Conservation (phyloP, 495 filamentous ascomycete genomes). For the Astrothelium subdiscretum region DNA sequence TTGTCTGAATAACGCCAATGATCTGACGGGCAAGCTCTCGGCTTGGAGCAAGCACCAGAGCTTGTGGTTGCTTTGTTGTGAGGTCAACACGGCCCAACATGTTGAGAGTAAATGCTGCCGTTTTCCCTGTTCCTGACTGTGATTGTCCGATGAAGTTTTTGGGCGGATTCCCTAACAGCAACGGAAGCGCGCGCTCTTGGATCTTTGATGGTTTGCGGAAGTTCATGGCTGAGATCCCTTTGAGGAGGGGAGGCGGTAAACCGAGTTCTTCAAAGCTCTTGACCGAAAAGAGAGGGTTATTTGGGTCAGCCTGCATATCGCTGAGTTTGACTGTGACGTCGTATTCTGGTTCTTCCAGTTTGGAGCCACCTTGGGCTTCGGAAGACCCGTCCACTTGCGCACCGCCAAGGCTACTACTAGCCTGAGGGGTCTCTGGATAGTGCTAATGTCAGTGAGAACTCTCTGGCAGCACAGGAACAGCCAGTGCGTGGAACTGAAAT, state of each 20-base stretch:
- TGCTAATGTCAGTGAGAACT: background rate
- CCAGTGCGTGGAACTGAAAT: background rate
- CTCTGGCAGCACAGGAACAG: background rate
- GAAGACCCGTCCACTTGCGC: conserved; percentile 44
- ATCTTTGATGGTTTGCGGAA: conserved; percentile 96
- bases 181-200: conserved; percentile 81
- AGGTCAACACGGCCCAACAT: conserved; percentile 77
- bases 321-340: conserved; percentile 83
- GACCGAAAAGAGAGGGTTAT: conserved; percentile 77
- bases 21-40: conserved; percentile 95
- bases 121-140: conserved; percentile 97
- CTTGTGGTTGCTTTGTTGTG: conserved; percentile 59
- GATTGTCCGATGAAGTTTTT: conserved; percentile 93
- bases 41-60: conserved; percentile 80
- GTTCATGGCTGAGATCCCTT: conserved; percentile 64
- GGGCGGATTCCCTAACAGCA: conserved; percentile 72
- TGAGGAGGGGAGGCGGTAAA: conserved; percentile 52
- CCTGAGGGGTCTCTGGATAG: background rate
- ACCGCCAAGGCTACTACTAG: conserved; percentile 12
- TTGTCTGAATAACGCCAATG: conserved; percentile 61
- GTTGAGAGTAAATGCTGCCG: conserved; percentile 88
- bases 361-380: conserved; percentile 25
- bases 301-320: conserved; percentile 75
- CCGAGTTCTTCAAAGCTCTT: conserved; percentile 78
- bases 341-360: conserved; percentile 62